phyloP scores from a whole-genome alignment of 495 filamentous ascomycete genomes.

The Aspergillus wentii region DNA sequence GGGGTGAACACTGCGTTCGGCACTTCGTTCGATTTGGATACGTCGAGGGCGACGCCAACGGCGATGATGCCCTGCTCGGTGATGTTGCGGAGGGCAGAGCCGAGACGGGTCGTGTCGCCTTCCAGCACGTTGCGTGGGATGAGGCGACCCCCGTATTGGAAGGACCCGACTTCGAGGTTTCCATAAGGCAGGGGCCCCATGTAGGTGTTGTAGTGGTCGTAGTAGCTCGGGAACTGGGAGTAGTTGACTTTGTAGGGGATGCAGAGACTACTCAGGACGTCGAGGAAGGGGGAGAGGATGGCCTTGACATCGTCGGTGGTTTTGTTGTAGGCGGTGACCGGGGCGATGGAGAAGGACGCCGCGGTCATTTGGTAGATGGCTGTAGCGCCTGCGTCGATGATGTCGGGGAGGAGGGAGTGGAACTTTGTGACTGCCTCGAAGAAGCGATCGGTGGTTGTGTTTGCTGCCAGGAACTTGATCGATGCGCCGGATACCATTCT shows the following conservation, averaged over 20 bases:
- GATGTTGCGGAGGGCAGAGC: conserved; percentile 29
- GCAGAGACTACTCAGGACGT: conserved; percentile 18
- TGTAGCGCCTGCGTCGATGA: conserved; percentile 20
- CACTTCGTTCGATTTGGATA: conserved; percentile 32
- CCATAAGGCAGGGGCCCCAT: conserved; percentile 33
- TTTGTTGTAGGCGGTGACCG: conserved; percentile 32
- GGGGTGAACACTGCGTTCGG: conserved; percentile 27
- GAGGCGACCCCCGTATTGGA: conserved; percentile 56
- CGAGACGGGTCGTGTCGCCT: conserved; percentile 38
- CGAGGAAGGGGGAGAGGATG: conserved; percentile 27
- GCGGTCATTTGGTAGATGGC: neutral
- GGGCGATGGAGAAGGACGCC: conserved; percentile 41
- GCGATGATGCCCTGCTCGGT: conserved; percentile 36
- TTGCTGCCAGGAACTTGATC: conserved; percentile 18
- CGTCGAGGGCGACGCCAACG: conserved; percentile 41
- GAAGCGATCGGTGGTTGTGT: conserved; percentile 23
- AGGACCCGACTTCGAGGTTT: conserved; percentile 38
- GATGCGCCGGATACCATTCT: conserved; percentile 20
- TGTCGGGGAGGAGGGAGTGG: conserved; percentile 33
- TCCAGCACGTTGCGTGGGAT: conserved; percentile 46
- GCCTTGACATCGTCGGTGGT: conserved; percentile 21
- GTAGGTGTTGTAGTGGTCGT: conserved; percentile 43
- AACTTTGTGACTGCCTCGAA: conserved; percentile 38
- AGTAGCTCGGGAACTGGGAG: conserved; percentile 37
- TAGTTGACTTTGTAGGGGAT: conserved; percentile 20